Base-by-base conservation (phyloP, 768 basidiomycete species). In the Collybia sp. region DNA sequence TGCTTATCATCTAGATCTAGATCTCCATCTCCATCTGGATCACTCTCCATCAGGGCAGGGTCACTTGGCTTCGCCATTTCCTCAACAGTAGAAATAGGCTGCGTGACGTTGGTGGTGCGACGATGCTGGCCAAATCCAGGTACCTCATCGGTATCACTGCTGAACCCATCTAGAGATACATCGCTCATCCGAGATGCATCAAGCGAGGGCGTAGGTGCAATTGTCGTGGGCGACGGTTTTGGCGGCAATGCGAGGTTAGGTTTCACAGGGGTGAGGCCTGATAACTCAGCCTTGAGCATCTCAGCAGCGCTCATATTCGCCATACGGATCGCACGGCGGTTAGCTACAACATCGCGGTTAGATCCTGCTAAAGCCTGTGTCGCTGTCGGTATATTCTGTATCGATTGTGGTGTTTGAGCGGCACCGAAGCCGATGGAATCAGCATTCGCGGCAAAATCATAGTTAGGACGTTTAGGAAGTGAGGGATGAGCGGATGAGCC, bases 261-360 rank as follows among this genome's bases (percentile, higher is more conserved):
- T 52, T 76, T 75, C 40, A 76, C 73, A 50, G 71, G 72, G 47
- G 72, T 61, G 50, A 73, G 61, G 16, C 82, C 79, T 53, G 83
- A 78, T 52, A 97, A 65, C 65, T 97, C 91, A 43, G 91, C 93
- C 68, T 91, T 94, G 57, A 98, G 74, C 63, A 85, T 79, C 62
- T 98, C 91, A 45, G 94, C 94, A 38, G 95, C 95, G 70, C 83
- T 91, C 82, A 98, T 81, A 61, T 98, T 98, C 20, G 95, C 95
- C 80, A 95, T 84, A 49, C 94, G 82, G 53, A 96, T 91, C 18
- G 88, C 90, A 52, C 82, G 80, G 35, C 92, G 82, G 64, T 95
- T 95, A 41, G 85, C 85, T 20, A 94, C 92, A 48, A 95, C 82
- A 63, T 93, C 90, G 45, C 80, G 79, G 63, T 94, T 95, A n/a